Base-by-base conservation (phyloP, 2,329 filamentous ascomycete species). In the Alternaria incomplexa region DNA sequence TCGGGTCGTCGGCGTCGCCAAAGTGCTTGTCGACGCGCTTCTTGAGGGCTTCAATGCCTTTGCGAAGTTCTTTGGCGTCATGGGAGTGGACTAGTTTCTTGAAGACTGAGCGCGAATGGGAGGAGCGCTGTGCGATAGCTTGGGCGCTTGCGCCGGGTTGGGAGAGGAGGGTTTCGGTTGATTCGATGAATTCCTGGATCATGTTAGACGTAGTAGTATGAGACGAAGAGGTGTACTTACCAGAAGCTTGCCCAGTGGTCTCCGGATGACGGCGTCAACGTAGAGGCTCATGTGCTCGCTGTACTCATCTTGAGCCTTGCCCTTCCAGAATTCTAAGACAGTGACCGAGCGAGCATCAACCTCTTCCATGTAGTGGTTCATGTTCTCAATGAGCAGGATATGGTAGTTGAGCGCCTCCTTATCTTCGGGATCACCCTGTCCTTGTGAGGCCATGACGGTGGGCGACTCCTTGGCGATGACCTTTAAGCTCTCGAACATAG, bases 11-110 rank as follows among this genome's bases (percentile, higher is more conserved):
- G 6, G 90, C 91, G 70, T 97, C 93, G 46, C 93, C 93, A 84
- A 98, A 98, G 80, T 98, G 95, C 83, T 98, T 99, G 81, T 98
- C 95, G 1, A 98, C 92, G 53, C 95, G 88, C 83, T 97, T 97
- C 74, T 91, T 91, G 69, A 98, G 85, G 57, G 92, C 88, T 73
- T 97, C 93, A 70, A 97, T 91, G n/a, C 95, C 94, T 77, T 94
- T 93, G 67, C 91, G 88, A 46, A 97, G 87, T 80, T 97, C 93
- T 77, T 92, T 94, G 20, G 85, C 85, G 79, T 98, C 95, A 79
- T 96, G 92, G 47, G 87, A 86, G 59, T 90, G 86, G 32, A 97
- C 85, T 5, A 97, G 83, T 82, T 97, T 97, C 85, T 94, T 95
- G 78, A 96, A 96, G 5, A 91, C 89, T 6, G 86, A 84, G 76